A percentile compares a stretch with the other conserved stretches of the same genome.
Conservation (phyloP, 106 monocot species). For the Ottelia alismoides region DNA sequence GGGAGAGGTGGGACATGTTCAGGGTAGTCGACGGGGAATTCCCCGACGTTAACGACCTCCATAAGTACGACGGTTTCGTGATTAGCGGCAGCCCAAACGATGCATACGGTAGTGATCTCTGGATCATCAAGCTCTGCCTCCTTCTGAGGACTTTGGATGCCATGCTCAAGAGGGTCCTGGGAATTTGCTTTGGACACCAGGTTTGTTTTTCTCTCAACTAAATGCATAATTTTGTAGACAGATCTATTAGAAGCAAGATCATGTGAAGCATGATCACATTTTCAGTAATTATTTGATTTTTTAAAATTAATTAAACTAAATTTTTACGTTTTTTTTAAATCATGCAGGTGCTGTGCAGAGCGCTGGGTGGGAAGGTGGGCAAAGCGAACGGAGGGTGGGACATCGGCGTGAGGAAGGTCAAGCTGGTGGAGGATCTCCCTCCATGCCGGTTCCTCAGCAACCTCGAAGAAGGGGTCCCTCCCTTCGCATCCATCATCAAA, state of each 20-base stretch:
- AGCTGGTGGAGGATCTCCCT: slow-evolving; percentile 8
- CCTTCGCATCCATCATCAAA: slow-evolving; percentile 30
- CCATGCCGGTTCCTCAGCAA: slow-evolving; percentile 9
- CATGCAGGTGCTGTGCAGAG: slow-evolving; percentile 19
- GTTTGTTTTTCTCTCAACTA: slow-evolving; percentile 7
- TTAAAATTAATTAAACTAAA: not conserved
- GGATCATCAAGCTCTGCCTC: slow-evolving; percentile 53
- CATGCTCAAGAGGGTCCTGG: slow-evolving; percentile 64
- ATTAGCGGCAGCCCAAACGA: slow-evolving; percentile 75
- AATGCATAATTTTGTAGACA: not conserved
- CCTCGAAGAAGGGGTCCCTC: slow-evolving; percentile 9
- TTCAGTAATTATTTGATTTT: not conserved
- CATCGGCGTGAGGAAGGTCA: slow-evolving; percentile 19
- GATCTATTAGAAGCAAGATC: not conserved
- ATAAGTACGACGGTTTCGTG: slow-evolving; percentile 53
- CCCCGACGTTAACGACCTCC: slow-evolving; percentile 39
- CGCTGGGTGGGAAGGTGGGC: slow-evolving; percentile 22
- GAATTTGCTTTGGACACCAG: slow-evolving; percentile 92
- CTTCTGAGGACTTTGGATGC: slow-evolving; percentile 35
- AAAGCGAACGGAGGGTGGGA: slow-evolving; percentile 21
- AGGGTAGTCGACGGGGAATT: slow-evolving; percentile 69
- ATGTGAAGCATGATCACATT: not conserved
- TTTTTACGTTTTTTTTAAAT: not conserved
- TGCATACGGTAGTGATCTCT: slow-evolving; percentile 57
- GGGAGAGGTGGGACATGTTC: slow-evolving; percentile 70